Base-by-base conservation (phyloP, 306 rosid genomes). In the Cicer judaicum region DNA sequence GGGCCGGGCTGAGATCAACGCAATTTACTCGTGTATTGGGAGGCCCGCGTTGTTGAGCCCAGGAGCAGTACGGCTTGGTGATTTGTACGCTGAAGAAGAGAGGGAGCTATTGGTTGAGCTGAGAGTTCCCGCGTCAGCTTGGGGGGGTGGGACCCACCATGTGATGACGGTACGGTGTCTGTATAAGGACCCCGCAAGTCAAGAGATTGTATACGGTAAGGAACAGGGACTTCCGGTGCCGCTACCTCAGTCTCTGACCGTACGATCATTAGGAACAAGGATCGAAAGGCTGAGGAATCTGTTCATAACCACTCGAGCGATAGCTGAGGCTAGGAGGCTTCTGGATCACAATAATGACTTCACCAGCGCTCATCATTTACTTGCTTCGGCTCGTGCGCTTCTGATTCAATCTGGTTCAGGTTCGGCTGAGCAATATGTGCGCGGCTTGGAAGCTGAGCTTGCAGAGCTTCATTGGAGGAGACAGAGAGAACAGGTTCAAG, bases 21-120 rank as follows among this genome's bases (percentile, higher is more conserved):
- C 87, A 7, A 84, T 92, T 0, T 92, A 92, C 54, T 77, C 92
- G 1, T 84, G 87, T 65, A 74, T 75, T 11, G 93, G 89, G 1
- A 82, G 82, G 83, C 92, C 97, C 43, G 74, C 86, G 0, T 69
- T 80, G 1, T 52, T 84, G 10, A 86, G 85, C 42, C 80, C 91
- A 8, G 87, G 88, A 5, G 87, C 90, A 1, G 85, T 88, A 5
- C 84, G 97, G 77, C 86, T 92, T 2, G 96, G 97, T 44, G 96
- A 92, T 67, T 77, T 92, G 63, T 92, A 92, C 77, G 96, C 93
- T 0, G 96, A 84, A 41, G 97, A 92, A 44, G 97, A 88, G 83
- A 84, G 89, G 64, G 96, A 92, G 67, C 44, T 92, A 0, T 79
- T 92, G 0, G 90, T 92, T 4, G 97, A 92, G 68, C 62, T 92